These are phyloP conservation scores for Pichia sp. DNA, from an alignment of 1,139 yeast species.

Conservation along the genomic window DNA sequence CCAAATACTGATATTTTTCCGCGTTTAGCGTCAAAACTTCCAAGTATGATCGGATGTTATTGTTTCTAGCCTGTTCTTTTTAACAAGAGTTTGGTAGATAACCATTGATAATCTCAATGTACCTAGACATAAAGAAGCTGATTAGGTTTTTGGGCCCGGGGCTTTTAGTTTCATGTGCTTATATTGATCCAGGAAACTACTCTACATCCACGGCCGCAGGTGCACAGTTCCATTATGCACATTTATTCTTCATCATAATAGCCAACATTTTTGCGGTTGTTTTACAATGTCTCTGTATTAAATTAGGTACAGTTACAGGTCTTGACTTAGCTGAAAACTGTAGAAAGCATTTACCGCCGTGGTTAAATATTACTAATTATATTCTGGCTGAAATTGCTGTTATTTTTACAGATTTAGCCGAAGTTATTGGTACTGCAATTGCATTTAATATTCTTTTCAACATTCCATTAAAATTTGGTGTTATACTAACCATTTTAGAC, in stretches of 20 bases:
- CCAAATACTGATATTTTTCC: not conserved
- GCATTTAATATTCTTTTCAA: conserved; percentile 62
- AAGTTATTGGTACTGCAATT: conserved; percentile 77
- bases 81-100: not conserved
- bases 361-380: conserved; percentile 52
- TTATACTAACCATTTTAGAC: conserved; percentile 63
- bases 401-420: conserved; percentile 76
- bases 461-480: conserved; percentile 62
- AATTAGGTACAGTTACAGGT: conserved; percentile 73
- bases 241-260: conserved; percentile 55
- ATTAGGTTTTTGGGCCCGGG: conserved; percentile 73
- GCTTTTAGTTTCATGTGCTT: conserved; percentile 67
- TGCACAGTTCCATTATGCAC: conserved; percentile 60
- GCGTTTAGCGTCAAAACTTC: not conserved
- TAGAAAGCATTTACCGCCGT: conserved; percentile 52
- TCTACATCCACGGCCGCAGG: conserved; percentile 78
- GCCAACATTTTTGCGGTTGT: conserved; percentile 69
- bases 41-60: not conserved
- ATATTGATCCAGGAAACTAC: conserved; percentile 80
- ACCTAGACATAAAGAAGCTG: conserved; percentile 35
- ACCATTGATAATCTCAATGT: not conserved
- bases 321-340: conserved; percentile 74
- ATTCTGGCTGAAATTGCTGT: conserved; percentile 67
- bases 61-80: not conserved
- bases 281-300: conserved; percentile 64